Conservation (phyloP, 78 protist genomes). For the Dictyostelium intermedium region DNA sequence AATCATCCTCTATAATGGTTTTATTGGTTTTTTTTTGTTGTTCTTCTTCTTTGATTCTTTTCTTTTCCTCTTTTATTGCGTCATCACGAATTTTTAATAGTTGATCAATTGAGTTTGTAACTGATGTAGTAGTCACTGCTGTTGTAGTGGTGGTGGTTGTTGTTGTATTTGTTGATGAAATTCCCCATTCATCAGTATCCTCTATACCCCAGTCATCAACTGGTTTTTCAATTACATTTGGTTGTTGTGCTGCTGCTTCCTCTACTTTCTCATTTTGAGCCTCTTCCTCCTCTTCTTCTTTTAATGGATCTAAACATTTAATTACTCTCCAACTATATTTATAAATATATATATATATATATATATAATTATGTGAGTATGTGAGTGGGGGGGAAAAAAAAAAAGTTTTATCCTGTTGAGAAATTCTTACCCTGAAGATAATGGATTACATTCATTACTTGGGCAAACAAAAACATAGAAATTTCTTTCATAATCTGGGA, state of each 20-base stretch:
- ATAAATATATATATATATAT: neutral
- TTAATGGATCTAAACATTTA: conserved; percentile 27
- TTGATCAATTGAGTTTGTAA: conserved; percentile 34
- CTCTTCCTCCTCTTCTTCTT: conserved; percentile 55
- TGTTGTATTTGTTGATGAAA: neutral
- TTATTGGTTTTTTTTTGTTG: neutral
- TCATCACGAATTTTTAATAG: conserved; percentile 23
- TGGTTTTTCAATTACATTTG: neutral
- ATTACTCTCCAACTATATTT: conserved; percentile 14
- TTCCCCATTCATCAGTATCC: conserved; percentile 55
- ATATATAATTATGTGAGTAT: neutral
- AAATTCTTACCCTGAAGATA: conserved; percentile 13
- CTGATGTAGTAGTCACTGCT: neutral
- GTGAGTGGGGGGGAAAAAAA: neutral
- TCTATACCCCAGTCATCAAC: conserved; percentile 67
- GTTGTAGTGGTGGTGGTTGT: neutral
- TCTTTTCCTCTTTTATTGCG: conserved; percentile 25
- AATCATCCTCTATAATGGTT: neutral
- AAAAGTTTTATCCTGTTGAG: neutral
- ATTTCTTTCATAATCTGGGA: conserved; percentile 56
- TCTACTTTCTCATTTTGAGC: neutral
- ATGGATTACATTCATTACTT: conserved; percentile 11
- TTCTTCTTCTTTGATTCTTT: neutral
- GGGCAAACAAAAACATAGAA: conserved; percentile 51
- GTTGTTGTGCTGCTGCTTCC: neutral